These are phyloP conservation scores for Leccinum longicurvipes DNA, from an alignment of 768 basidiomycete genomes.

Conservation along the genomic window DNA sequence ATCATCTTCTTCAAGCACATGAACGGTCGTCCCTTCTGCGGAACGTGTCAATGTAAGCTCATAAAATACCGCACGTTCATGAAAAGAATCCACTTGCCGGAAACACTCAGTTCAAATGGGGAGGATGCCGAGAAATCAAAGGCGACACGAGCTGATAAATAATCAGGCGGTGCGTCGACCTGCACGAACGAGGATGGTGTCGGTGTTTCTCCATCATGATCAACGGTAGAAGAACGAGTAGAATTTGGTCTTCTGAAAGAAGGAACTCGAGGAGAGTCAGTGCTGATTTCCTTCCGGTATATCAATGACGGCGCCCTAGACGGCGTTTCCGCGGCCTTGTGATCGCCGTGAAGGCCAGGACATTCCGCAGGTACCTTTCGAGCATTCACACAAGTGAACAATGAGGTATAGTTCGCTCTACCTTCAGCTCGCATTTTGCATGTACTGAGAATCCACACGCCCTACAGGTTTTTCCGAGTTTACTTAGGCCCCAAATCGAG, in stretches of 20 bases:
- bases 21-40: conserved; percentile 61
- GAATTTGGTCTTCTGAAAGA: conserved; percentile 6
- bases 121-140: conserved; percentile 77
- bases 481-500: conserved; percentile 84
- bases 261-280: conserved; percentile 13
- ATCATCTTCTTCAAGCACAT: conserved; percentile 75
- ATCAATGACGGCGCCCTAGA: conserved; percentile 33
- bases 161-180: conserved; percentile 34
- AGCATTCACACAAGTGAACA: conserved; percentile 9
- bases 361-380: conserved; percentile 75
- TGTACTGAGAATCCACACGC: conserved; percentile 77
- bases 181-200: conserved; percentile 59
- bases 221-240: conserved; percentile 3
- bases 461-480: conserved; percentile 84
- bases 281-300: conserved; percentile 30
- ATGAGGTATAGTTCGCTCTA: conserved; percentile 23
- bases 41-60: conserved; percentile 11
- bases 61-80: conserved; percentile 4
- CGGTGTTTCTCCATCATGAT: conserved; percentile 29
- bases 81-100: conserved; percentile 41
- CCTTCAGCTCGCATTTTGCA: conserved; percentile 84
- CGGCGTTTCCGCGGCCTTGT: conserved; percentile 22
- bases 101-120: conserved; percentile 70
- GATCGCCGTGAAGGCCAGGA: conserved; percentile 26
- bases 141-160: conserved; percentile 57